Evolutionary conservation across 2,329 filamentous ascomycete genomes (phyloP).

Genomic region (Phoma sp.): DNA sequence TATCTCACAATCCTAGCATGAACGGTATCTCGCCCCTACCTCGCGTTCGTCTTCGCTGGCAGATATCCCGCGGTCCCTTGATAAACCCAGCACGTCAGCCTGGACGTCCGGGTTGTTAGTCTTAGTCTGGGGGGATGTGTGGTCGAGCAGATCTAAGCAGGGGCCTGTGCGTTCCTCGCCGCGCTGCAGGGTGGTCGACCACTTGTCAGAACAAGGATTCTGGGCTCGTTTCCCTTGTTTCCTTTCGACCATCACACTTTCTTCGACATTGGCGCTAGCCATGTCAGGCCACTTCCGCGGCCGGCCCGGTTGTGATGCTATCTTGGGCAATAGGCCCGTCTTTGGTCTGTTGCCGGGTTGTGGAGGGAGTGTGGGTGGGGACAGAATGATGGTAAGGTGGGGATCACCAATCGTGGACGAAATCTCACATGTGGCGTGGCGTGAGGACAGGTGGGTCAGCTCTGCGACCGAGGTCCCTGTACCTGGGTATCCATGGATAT

Average conservation of each 20-base stretch:
- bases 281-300: neutral
- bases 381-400: neutral
- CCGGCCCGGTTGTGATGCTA: slow-evolving; percentile 12
- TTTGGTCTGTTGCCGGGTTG: neutral
- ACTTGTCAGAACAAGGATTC: neutral
- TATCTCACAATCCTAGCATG: neutral
- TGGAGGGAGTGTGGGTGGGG: slow-evolving; percentile 5
- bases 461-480: slow-evolving; percentile 4
- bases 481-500: neutral
- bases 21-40: neutral
- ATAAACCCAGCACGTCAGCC: neutral
- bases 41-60: slow-evolving; percentile 9
- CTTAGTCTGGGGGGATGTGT: neutral
- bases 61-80: neutral
- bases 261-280: neutral
- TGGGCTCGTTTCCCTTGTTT: neutral
- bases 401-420: slow-evolving; percentile 5
- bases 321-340: slow-evolving; percentile 7
- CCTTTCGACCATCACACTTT: neutral
- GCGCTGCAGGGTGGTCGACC: neutral
- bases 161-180: neutral
- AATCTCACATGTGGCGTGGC: slow-evolving; percentile 3
- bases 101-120: no score
- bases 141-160: slow-evolving; percentile 14
- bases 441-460: slow-evolving; percentile 11